Conservation (phyloP, 768 basidiomycete species). For the Boletellus ananiceps region DNA sequence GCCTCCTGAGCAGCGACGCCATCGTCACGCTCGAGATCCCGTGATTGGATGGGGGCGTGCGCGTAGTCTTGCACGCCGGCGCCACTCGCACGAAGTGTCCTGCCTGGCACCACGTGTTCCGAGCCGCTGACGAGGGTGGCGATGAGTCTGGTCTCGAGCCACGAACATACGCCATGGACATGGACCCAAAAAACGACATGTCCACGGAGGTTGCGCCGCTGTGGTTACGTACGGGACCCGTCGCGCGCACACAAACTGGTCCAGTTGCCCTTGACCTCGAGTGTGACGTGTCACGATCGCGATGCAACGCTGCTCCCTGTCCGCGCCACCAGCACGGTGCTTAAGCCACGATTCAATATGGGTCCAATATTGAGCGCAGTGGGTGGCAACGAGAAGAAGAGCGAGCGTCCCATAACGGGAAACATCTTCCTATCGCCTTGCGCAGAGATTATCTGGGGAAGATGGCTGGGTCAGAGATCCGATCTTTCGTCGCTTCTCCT, state of each 20-base stretch:
- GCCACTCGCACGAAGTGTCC: conserved; percentile 19
- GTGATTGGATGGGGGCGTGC: background rate
- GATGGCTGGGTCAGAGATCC: conserved; percentile 7
- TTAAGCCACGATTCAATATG: background rate
- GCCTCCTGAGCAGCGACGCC: background rate
- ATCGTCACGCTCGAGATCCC: background rate
- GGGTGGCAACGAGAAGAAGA: too few species aligned
- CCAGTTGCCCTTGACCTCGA: background rate
- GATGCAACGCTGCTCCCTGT: background rate
- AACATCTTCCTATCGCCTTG: background rate
- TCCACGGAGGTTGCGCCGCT: conserved; percentile 20
- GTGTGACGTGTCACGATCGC: conserved; percentile 8
- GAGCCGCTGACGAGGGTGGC: conserved; percentile 19
- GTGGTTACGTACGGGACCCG: conserved; percentile 14
- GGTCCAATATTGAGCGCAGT: background rate
- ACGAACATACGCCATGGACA: conserved; percentile 7
- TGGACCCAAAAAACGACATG: background rate
- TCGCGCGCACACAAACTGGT: conserved; percentile 5
- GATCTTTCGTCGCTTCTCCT: conserved; percentile 4
- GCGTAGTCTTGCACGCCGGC: conserved; percentile 3
- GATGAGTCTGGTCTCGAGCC: background rate
- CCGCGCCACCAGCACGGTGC: conserved; percentile 15
- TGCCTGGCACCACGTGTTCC: conserved; percentile 21
- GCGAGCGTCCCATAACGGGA: conserved; percentile 2
- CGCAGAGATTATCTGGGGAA: conserved; percentile 1